Evolutionary conservation across 2,329 filamentous ascomycete genomes (phyloP).

Genomic region (Neonectria neomacrospora): DNA sequence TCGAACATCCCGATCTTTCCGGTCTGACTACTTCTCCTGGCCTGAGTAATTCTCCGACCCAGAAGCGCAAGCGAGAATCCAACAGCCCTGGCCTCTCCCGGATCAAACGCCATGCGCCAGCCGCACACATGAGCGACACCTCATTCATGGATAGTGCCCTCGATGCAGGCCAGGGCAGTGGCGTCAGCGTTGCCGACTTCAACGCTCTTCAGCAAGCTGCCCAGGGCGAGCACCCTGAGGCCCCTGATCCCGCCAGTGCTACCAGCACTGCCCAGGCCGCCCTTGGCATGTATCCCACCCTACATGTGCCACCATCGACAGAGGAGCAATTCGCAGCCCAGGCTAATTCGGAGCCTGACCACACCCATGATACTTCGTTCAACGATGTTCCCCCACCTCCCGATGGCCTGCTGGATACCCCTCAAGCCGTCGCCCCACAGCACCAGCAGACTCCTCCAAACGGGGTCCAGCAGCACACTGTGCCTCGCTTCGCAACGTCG

Average conservation of each 20-base stretch:
- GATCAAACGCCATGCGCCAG: constrained; percentile 61
- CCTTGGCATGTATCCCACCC: constrained; percentile 68
- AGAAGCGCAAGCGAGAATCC: constrained; percentile 66
- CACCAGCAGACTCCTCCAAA: constrained; percentile 53
- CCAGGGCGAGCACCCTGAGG: constrained; percentile 57
- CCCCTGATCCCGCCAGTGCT: constrained; percentile 62
- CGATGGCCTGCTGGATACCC: constrained; percentile 47
- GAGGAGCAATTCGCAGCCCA: constrained; percentile 71
- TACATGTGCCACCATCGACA: constrained; percentile 67
- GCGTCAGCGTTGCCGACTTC: constrained; percentile 65
- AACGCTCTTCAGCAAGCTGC: constrained; percentile 67
- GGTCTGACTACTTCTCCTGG: constrained; percentile 56
- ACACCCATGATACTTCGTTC: constrained; percentile 49
- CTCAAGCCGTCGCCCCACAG: constrained; percentile 37
- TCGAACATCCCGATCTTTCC: constrained; percentile 61
- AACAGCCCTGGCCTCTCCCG: constrained; percentile 63
- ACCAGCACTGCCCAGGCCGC: constrained; percentile 70
- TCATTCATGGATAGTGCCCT: constrained; percentile 67
- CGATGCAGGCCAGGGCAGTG: constrained; percentile 53
- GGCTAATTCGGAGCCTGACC: constrained; percentile 49
- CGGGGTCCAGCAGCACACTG: constrained; percentile 49
- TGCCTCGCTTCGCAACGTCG: constrained; percentile 51
- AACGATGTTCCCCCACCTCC: constrained; percentile 47
- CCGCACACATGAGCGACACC: constrained; percentile 59
- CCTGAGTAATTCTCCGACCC: constrained; percentile 26